phyloP scores from a whole-genome alignment of 805 yeast species.

The Lipomyces anomalus region DNA sequence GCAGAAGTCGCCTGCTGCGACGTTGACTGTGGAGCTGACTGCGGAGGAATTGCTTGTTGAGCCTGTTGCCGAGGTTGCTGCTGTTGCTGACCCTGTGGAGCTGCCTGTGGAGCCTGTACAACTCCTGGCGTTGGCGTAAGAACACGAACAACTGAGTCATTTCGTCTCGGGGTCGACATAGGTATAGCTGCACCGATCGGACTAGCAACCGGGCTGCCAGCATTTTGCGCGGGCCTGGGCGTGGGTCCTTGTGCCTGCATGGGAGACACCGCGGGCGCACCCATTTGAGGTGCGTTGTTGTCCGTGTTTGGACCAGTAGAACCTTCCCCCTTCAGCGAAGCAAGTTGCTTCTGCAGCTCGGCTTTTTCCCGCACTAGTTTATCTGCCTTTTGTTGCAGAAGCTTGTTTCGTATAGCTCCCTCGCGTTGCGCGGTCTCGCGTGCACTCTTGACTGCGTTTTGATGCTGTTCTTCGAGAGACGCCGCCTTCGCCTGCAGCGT shows the following conservation, averaged over 20 bases:
- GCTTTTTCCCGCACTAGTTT: conserved; percentile 41
- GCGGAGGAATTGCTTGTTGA: background rate
- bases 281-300: background rate
- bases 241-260: background rate
- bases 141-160: background rate
- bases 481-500: conserved; percentile 21
- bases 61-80: conserved; percentile 1
- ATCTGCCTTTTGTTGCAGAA: conserved; percentile 51
- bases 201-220: background rate
- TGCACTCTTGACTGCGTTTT: conserved; percentile 41
- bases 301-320: background rate
- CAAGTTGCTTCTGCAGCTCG: conserved; percentile 20
- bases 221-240: too few relatives aligned
- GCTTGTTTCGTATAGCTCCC: conserved; percentile 51
- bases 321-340: conserved; percentile 25
- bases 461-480: conserved; percentile 39
- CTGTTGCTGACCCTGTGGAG: background rate
- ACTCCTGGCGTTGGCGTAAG: background rate
- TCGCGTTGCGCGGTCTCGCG: conserved; percentile 51
- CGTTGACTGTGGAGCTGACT: background rate
- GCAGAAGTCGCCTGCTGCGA: background rate
- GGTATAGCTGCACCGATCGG: background rate
- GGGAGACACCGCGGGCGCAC: background rate
- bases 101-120: background rate
- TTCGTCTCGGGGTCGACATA: background rate